Base-by-base conservation (phyloP, 2,329 filamentous ascomycete species). In the Diaporthe vaccinii region DNA sequence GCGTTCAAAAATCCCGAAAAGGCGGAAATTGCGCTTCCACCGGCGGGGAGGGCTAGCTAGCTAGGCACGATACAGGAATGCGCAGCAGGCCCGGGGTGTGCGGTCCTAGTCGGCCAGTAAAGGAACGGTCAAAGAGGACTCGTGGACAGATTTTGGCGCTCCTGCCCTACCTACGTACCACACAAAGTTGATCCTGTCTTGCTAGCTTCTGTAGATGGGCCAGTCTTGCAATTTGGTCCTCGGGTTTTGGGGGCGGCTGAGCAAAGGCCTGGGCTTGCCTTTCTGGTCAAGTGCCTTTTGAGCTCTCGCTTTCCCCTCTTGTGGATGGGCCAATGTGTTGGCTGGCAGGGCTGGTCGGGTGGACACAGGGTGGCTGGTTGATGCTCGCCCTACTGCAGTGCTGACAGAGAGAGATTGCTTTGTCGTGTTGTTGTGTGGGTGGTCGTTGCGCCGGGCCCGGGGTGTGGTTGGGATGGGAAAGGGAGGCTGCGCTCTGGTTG, bases 341-440 rank as follows among this genome's bases (percentile, higher is more conserved):
- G 61, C 41, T 46, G 44, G 39, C 17, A 20, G 25, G 36, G 58
- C 58, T 41, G 59, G 39, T 31, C 39, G 25, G 41, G 59, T 67
- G 61, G 61, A 34, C 61, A 49, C 44, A 3, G 7, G 61, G 61
- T 51, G 65, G 65, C 65, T 68, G 65, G 65, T 15, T 53, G 49
- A 69, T 69, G 49, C n/a, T 49, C 65, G 65, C 49, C 46, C 65
- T 69, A 69, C 46, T 69, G 65, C 65, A 69, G 49, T 69, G 65
- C 65, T 69, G 65, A 69, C 65, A 67, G 12, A 51, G 44, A 49
- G 25, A 49, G 49, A 4, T 17, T 67, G 28, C 28, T 49, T 20
- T 62, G n/a, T 44, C 44, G 44, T 49, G 44, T 49, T 49, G 44
- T 22, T 49, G 39, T 28, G n/a, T 20, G 39, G 41, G 14, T 34